These are phyloP conservation scores for Plantago elongata DNA, from an alignment of 257 asterid genomes.

Conservation along the genomic window DNA sequence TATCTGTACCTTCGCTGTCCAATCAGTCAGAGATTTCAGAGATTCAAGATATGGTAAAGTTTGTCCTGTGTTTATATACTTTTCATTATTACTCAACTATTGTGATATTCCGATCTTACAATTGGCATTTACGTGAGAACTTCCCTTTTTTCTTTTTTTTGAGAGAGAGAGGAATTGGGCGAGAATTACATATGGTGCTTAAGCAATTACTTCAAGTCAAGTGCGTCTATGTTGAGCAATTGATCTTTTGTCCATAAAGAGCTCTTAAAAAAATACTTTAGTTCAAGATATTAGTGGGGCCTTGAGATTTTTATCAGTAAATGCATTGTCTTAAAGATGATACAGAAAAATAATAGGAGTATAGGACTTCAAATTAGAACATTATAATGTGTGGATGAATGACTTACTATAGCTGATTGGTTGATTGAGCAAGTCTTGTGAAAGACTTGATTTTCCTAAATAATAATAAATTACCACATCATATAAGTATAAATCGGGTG, in stretches of 20 bases:
- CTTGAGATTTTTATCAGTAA: not conserved
- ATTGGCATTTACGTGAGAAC: not conserved
- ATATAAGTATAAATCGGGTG: too few species aligned
- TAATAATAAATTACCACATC: too few species aligned
- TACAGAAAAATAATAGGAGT: not conserved
- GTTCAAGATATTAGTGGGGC: not conserved
- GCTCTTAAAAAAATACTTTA: not conserved
- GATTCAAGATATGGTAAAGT: conserved; percentile 74
- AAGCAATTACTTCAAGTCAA: not conserved
- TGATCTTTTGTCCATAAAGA: not conserved
- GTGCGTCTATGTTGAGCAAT: not conserved
- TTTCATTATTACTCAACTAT: conserved; percentile 9
- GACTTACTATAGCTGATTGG: too few species aligned
- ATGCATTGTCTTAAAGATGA: not conserved
- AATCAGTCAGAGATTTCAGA: conserved; percentile 85
- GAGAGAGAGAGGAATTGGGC: too few species aligned
- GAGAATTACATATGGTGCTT: not conserved
- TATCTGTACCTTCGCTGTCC: conserved; percentile 47
- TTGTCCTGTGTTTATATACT: conserved; percentile 17
- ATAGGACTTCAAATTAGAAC: too few species aligned
- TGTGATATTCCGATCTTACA: not conserved
- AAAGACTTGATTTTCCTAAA: too few species aligned
- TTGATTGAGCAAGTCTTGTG: too few species aligned
- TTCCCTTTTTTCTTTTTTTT: too few species aligned
- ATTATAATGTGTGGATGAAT: too few species aligned